These are phyloP conservation scores for Lophiostoma macrostomum DNA, from an alignment of 495 filamentous ascomycete species.

Conservation along the genomic window DNA sequence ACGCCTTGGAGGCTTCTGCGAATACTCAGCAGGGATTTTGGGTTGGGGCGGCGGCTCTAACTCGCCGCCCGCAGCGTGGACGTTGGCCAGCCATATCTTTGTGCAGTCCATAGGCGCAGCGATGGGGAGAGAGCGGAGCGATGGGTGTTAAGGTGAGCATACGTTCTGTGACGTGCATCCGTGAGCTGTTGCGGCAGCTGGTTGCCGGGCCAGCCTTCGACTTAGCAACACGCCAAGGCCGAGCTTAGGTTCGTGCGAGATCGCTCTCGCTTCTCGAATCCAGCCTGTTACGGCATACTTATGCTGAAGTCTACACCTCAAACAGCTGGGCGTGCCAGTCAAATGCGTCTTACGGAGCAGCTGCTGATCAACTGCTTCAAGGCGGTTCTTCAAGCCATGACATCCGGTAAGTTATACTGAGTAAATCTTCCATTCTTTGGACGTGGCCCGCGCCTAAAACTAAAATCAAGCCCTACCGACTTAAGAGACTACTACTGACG, in stretches of 20 bases:
- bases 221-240: too few species aligned
- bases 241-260: too few species aligned
- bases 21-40: conserved; percentile 20
- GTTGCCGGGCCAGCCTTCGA: too few species aligned
- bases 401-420: background rate
- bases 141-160: background rate
- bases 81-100: conserved; percentile 20
- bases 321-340: too few species aligned
- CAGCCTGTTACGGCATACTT: too few species aligned
- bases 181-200: background rate
- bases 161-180: background rate
- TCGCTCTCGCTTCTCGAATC: too few species aligned
- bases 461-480: background rate
- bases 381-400: background rate
- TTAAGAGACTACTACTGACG: conserved; percentile 8
- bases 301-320: too few species aligned
- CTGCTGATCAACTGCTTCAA: background rate
- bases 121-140: conserved; percentile 3
- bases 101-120: conserved; percentile 10
- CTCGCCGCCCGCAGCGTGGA: conserved; percentile 21
- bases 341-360: background rate
- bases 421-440: background rate
- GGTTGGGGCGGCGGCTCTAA: conserved; percentile 21
- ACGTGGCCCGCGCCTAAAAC: conserved; percentile 1
- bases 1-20: conserved; percentile 26